phyloP scores from a whole-genome alignment of 345 rosid genomes.

The Eucalyptus cloeziana region DNA sequence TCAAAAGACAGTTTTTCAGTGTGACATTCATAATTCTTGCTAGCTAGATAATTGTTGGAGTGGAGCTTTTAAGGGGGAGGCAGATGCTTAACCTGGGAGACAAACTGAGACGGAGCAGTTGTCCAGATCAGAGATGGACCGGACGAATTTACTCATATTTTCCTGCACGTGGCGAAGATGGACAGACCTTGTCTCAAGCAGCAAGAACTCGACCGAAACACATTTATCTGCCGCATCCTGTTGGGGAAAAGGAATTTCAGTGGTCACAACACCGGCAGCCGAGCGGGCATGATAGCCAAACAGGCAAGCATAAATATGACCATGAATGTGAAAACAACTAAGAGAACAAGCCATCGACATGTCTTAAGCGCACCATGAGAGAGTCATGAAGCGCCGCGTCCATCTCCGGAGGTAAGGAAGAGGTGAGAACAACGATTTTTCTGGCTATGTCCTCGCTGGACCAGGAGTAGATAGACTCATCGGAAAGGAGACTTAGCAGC shows the following conservation, averaged over 20 bases:
- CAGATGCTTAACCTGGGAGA: conserved; percentile 41
- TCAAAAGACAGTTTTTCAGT: background rate
- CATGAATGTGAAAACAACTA: background rate
- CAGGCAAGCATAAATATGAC: background rate
- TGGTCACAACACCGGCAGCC: background rate
- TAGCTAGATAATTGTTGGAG: background rate
- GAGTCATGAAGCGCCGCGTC: conserved; percentile 23
- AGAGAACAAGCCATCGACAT: background rate
- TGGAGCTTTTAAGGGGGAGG: background rate
- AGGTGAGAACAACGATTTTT: conserved; percentile 62
- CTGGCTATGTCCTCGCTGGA: conserved; percentile 53
- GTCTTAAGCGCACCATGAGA: conserved; percentile 42
- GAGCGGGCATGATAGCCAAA: background rate
- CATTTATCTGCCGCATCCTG: conserved; percentile 83
- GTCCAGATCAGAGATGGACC: conserved; percentile 71
- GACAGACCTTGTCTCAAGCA: conserved; percentile 42
- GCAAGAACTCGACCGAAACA: conserved; percentile 60
- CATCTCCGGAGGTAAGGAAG: conserved; percentile 34
- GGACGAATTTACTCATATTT: conserved; percentile 27
- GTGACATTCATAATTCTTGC: background rate
- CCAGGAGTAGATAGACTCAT: conserved; percentile 63
- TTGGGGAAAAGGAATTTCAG: background rate
- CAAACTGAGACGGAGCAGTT: conserved; percentile 58
- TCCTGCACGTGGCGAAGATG: conserved; percentile 39
- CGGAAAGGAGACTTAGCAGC: conserved; percentile 50